Conservation (phyloP, 148 eudicot genomes). For the Simmondsia chinensis region DNA sequence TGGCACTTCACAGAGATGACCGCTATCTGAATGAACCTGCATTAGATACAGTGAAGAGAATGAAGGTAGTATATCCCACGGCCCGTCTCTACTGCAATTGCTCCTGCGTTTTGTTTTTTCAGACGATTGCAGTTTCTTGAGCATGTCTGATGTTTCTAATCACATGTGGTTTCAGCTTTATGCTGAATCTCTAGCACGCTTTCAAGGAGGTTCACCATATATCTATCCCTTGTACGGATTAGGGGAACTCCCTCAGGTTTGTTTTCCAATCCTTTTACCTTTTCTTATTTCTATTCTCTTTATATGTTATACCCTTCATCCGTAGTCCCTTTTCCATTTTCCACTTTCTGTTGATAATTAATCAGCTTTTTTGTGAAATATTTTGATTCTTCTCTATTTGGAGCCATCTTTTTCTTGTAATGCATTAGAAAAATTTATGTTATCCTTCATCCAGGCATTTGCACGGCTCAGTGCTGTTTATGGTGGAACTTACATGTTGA, state of each 20-base stretch:
- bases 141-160: neutral
- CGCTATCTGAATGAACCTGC: slow-evolving; percentile 82
- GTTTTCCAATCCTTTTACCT: neutral
- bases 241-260: slow-evolving; percentile 97
- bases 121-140: neutral
- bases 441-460: slow-evolving; percentile 50
- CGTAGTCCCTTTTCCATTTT: neutral
- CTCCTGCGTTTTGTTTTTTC: neutral
- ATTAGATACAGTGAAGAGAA: slow-evolving; percentile 84
- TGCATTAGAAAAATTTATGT: too few species aligned
- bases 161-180: slow-evolving; percentile 42
- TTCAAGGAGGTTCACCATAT: slow-evolving; percentile 96
- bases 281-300: neutral
- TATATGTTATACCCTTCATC: neutral
- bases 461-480: slow-evolving; percentile 98
- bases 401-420: too few species aligned
- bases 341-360: neutral
- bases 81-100: neutral
- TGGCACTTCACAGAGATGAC: slow-evolving; percentile 95
- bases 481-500: slow-evolving; percentile 97
- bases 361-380: neutral
- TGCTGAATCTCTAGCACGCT: slow-evolving; percentile 89
- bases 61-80: slow-evolving; percentile 47
- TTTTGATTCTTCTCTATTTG: too few species aligned
- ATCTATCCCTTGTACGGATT: slow-evolving; percentile 91